Percentiles rank a stretch among this genome's conserved stretches.
Conservation (phyloP, 2,329 filamentous ascomycete species). For the Claviceps pazoutovae region DNA sequence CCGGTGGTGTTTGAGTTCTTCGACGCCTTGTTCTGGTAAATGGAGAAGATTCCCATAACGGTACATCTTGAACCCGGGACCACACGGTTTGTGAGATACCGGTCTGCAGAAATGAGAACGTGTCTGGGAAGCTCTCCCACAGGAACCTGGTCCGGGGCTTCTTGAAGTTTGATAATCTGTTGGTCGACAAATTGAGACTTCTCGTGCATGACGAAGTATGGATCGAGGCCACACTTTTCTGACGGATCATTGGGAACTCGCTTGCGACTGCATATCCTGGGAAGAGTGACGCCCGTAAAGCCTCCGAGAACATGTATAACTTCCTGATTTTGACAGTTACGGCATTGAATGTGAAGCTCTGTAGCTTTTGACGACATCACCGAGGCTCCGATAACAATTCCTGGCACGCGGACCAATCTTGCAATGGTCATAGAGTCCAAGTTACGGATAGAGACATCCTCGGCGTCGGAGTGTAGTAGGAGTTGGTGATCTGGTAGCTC, state of each 20-base stretch:
- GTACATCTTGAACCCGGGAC: conserved; percentile 91
- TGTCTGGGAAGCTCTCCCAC: conserved; percentile 92
- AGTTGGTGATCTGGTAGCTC: conserved; percentile 83
- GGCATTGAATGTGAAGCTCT: conserved; percentile 71
- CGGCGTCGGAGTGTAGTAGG: conserved; percentile 81
- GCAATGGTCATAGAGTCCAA: conserved; percentile 87
- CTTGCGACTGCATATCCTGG: conserved; percentile 57
- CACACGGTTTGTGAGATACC: conserved; percentile 88
- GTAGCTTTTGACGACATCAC: conserved; percentile 95
- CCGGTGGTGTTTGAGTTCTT: conserved; percentile 61
- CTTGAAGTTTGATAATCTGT: conserved; percentile 94
- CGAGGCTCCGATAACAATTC: conserved; percentile 93
- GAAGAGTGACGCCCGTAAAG: conserved; percentile 76
- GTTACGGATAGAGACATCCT: conserved; percentile 85
- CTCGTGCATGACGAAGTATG: conserved; percentile 92
- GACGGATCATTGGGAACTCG: conserved; percentile 51
- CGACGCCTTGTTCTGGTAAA: conserved; percentile 83
- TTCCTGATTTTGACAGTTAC: conserved; percentile 64
- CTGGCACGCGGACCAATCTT: conserved; percentile 87
- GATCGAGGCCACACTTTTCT: conserved; percentile 77
- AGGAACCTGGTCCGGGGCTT: conserved; percentile 92
- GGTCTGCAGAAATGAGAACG: conserved; percentile 89
- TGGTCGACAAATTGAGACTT: conserved; percentile 92
- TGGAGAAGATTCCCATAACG: conserved; percentile 94
- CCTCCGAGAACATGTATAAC: conserved; percentile 65